Conservation (phyloP, 2,329 filamentous ascomycete species). For the Exophiala phaeomuriformis region DNA sequence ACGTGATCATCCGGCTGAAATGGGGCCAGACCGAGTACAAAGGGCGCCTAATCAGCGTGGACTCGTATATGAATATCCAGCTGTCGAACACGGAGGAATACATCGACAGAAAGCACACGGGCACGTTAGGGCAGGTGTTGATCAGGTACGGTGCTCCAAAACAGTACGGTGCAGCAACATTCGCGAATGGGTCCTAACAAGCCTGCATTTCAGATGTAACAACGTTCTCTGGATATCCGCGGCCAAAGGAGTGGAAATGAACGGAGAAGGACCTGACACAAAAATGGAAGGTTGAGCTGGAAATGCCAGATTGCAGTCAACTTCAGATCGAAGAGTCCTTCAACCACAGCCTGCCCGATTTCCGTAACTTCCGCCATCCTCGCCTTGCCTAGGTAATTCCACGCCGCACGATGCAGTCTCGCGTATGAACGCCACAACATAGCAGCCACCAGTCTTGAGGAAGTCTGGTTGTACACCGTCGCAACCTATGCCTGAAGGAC, state of each 20-base stretch:
- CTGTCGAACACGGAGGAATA: conserved; percentile 86
- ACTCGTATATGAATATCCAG: conserved; percentile 99
- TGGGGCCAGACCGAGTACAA: conserved; percentile 98
- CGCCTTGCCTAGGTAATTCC: no score
- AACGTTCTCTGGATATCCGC: conserved; percentile 89
- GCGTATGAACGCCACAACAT: no score
- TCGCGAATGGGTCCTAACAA: neutral
- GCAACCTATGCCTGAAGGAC: no score
- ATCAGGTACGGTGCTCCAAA: conserved; percentile 59
- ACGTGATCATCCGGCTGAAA: conserved; percentile 87
- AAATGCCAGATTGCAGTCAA: neutral
- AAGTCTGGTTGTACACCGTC: no score
- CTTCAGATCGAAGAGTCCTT: neutral
- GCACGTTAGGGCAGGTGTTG: conserved; percentile 78
- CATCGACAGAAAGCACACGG: conserved; percentile 78
- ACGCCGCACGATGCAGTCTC: no score
- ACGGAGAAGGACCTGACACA: conserved; percentile 24
- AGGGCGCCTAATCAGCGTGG: conserved; percentile 81
- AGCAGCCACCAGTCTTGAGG: no score
- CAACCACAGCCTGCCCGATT: neutral
- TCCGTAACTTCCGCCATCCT: neutral
- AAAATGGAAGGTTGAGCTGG: conserved; percentile 27
- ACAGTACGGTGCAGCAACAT: neutral
- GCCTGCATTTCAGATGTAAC: conserved; percentile 57
- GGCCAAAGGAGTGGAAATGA: conserved; percentile 46